Evolutionary conservation across 2,329 filamentous ascomycete species (phyloP).

Genomic region (Phyllosticta capitalensis): DNA sequence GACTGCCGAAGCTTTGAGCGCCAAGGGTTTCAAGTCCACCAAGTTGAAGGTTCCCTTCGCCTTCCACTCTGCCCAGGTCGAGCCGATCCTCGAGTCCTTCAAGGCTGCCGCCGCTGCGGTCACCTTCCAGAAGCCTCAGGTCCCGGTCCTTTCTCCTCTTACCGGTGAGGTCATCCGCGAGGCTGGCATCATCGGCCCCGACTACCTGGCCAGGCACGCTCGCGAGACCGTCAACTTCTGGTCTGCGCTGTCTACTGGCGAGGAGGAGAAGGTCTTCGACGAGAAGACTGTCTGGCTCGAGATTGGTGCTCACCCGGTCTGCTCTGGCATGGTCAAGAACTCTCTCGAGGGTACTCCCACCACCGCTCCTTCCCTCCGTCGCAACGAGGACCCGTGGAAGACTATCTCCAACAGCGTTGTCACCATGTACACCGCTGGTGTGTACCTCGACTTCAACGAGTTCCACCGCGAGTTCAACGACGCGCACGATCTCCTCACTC

Average conservation of each 20-base stretch:
- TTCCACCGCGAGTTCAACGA: slow-evolving; percentile 54
- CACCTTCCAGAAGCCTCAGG: slow-evolving; percentile 46
- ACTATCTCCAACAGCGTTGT: slow-evolving; percentile 50
- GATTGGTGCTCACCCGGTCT: slow-evolving; percentile 64
- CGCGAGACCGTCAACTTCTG: slow-evolving; percentile 62
- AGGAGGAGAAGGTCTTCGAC: slow-evolving; percentile 50
- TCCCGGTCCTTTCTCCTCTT: slow-evolving; percentile 60
- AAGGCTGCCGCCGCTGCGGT: slow-evolving; percentile 45
- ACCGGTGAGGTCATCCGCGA: slow-evolving; percentile 51
- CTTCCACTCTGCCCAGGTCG: slow-evolving; percentile 57
- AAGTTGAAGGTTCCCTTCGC: slow-evolving; percentile 58
- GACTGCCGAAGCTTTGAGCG: slow-evolving; percentile 40
- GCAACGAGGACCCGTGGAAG: slow-evolving; percentile 54
- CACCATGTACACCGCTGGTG: slow-evolving; percentile 51
- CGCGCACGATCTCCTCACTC: slow-evolving; percentile 49
- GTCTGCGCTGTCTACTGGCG: slow-evolving; percentile 50
- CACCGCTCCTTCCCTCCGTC: slow-evolving; percentile 51
- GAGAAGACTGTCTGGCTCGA: slow-evolving; percentile 63
- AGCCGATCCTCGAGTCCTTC: slow-evolving; percentile 53
- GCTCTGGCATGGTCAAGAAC: slow-evolving; percentile 57
- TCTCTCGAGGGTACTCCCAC: slow-evolving; percentile 47
- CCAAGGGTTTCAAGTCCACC: slow-evolving; percentile 49
- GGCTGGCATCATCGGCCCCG: slow-evolving; percentile 46
- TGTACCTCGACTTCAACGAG: slow-evolving; percentile 61
- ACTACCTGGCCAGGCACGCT: slow-evolving; percentile 56